Conservation (phyloP, 2,329 filamentous ascomycete genomes). For the Colletotrichum caudatum region DNA sequence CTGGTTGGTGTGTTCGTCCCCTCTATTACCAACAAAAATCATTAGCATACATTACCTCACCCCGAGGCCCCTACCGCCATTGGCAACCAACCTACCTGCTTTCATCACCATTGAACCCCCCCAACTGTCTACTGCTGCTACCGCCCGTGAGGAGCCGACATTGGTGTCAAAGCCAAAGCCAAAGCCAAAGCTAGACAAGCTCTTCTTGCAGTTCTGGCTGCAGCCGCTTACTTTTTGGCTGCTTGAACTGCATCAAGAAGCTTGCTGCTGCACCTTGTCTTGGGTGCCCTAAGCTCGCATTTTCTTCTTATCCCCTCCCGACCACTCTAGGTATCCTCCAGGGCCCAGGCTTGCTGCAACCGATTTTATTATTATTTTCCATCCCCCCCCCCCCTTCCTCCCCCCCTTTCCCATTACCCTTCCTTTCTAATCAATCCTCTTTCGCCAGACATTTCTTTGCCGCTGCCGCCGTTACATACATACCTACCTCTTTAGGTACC, state of each 20-base stretch:
- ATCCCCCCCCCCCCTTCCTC: neutral
- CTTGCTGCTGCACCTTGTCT: constrained; percentile 2
- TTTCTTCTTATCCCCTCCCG: constrained; percentile 32
- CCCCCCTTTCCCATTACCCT: neutral
- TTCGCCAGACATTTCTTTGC: neutral
- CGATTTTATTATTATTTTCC: neutral
- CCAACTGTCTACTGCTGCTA: neutral
- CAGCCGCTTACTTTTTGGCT: constrained; percentile 10
- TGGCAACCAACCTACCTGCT: neutral
- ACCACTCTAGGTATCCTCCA: constrained; percentile 21
- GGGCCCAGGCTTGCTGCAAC: constrained; percentile 18
- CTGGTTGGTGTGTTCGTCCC: constrained; percentile 13
- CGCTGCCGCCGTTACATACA: neutral
- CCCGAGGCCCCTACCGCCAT: constrained; percentile 1
- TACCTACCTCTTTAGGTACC: neutral
- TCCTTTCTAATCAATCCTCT: constrained; percentile 3
- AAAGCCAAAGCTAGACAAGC: neutral
- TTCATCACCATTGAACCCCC: neutral
- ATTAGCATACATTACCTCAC: constrained; percentile 16
- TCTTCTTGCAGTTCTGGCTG: constrained; percentile 13
- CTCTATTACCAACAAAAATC: neutral
- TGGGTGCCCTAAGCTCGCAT: constrained; percentile 9
- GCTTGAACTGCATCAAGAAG: constrained; percentile 20
- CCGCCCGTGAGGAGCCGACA: neutral
- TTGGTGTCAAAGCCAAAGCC: constrained; percentile 1